Evolutionary conservation across 2,329 filamentous ascomycete species (phyloP).

Genomic region (Aspergillus cejpii): DNA sequence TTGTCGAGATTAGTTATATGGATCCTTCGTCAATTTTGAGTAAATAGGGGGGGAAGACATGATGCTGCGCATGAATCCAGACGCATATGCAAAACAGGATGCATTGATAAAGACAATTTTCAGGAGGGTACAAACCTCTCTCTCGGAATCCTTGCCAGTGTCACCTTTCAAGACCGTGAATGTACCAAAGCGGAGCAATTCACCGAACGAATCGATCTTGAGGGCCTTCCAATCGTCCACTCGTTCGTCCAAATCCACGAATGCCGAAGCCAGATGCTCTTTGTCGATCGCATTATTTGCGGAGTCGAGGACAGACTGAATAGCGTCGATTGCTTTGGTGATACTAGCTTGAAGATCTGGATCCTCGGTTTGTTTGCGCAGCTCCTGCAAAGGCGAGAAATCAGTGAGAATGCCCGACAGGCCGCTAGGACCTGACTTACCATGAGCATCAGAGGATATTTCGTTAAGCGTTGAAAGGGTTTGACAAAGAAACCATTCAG

Average conservation of each 20-base stretch:
- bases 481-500: slow-evolving; percentile 90
- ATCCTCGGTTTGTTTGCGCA: slow-evolving; percentile 76
- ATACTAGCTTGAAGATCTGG: slow-evolving; percentile 66
- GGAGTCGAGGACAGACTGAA: slow-evolving; percentile 71
- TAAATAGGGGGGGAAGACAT: too few species aligned
- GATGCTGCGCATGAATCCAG: not conserved
- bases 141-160: slow-evolving; percentile 74
- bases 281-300: slow-evolving; percentile 89
- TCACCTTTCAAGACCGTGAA: slow-evolving; percentile 81
- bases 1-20: too few species aligned
- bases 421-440: slow-evolving; percentile 38
- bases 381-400: slow-evolving; percentile 52
- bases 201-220: slow-evolving; percentile 82
- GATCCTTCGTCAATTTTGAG: too few species aligned
- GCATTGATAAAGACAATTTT: slow-evolving; percentile 9
- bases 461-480: slow-evolving; percentile 89
- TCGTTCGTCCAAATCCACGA: slow-evolving; percentile 70
- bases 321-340: slow-evolving; percentile 67
- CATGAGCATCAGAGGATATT: slow-evolving; percentile 85
- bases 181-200: slow-evolving; percentile 77
- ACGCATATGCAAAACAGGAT: slow-evolving; percentile 1
- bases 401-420: slow-evolving; percentile 1
- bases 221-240: slow-evolving; percentile 98
- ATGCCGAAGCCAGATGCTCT: slow-evolving; percentile 73
- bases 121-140: slow-evolving; percentile 59